Conservation (phyloP, 2,329 filamentous ascomycete genomes). For the Colletotrichum sp. region DNA sequence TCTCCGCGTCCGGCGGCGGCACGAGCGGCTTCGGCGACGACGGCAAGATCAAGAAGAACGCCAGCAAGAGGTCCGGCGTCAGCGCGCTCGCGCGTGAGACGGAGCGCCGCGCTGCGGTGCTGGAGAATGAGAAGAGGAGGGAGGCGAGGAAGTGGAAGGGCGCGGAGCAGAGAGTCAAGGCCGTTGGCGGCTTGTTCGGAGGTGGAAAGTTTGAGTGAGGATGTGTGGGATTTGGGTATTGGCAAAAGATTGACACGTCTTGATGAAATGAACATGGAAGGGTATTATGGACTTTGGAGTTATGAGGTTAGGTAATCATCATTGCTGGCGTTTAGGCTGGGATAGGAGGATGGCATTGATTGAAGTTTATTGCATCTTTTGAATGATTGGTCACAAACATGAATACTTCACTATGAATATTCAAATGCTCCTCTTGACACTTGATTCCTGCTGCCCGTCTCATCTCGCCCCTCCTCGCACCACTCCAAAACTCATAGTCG, state of each 20-base stretch:
- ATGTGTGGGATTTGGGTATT: neutral
- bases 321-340: neutral
- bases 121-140: conserved; percentile 62
- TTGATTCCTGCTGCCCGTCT: neutral
- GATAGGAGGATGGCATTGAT: neutral
- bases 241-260: neutral
- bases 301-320: neutral
- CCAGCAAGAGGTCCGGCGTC: conserved; percentile 65
- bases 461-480: conserved; percentile 29
- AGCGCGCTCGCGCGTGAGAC: conserved; percentile 66
- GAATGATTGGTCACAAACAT: neutral
- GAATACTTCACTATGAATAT: neutral
- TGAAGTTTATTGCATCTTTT: neutral
- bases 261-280: neutral
- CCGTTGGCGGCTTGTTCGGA: conserved; percentile 64
- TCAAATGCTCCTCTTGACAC: neutral
- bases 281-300: neutral
- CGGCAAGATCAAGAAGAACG: conserved; percentile 64
- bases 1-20: conserved; percentile 3
- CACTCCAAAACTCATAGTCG: neutral
- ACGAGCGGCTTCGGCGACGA: conserved; percentile 42
- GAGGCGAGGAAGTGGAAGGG: conserved; percentile 64
- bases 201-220: conserved; percentile 57
- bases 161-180: conserved; percentile 59
- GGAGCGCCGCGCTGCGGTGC: conserved; percentile 58